These are phyloP conservation scores for Solanum peruvianum DNA, from an alignment of 257 asterid species.

Conservation along the genomic window DNA sequence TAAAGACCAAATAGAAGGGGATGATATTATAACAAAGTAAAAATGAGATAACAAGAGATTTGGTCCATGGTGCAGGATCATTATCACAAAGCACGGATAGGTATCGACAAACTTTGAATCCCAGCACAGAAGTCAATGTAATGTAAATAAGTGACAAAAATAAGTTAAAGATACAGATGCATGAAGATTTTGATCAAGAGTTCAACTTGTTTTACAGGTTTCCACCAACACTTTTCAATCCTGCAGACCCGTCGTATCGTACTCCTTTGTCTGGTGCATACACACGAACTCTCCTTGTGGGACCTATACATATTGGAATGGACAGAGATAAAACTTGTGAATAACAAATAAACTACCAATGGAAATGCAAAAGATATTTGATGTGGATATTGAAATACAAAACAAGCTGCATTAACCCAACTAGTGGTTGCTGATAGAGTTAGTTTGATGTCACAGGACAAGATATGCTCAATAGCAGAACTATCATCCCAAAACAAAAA, in stretches of 20 bases:
- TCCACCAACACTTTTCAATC: conserved; percentile 92
- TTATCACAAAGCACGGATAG: conserved; percentile 90
- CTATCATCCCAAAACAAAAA: background rate
- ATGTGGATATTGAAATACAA: background rate
- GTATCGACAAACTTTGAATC: conserved; percentile 71
- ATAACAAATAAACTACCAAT: background rate
- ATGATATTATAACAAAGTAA: background rate
- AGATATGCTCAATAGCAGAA: background rate
- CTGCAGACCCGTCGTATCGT: conserved; percentile 83
- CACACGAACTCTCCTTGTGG: conserved; percentile 57
- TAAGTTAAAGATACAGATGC: background rate
- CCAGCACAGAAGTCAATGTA: conserved; percentile 23
- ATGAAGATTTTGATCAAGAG: background rate
- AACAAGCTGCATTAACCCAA: background rate
- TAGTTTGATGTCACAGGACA: background rate
- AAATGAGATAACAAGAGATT: conserved; percentile 20
- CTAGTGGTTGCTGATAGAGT: background rate
- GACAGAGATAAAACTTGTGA: background rate
- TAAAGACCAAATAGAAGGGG: background rate
- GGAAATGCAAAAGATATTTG: background rate
- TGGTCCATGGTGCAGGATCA: conserved; percentile 96
- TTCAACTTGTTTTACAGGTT: conserved; percentile 54
- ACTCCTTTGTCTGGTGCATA: conserved; percentile 74
- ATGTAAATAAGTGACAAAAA: conserved; percentile 6
- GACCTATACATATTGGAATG: conserved; percentile 34